Evolutionary conservation across 2,329 filamentous ascomycete genomes (phyloP).

Genomic region (Blumeria hordei): DNA sequence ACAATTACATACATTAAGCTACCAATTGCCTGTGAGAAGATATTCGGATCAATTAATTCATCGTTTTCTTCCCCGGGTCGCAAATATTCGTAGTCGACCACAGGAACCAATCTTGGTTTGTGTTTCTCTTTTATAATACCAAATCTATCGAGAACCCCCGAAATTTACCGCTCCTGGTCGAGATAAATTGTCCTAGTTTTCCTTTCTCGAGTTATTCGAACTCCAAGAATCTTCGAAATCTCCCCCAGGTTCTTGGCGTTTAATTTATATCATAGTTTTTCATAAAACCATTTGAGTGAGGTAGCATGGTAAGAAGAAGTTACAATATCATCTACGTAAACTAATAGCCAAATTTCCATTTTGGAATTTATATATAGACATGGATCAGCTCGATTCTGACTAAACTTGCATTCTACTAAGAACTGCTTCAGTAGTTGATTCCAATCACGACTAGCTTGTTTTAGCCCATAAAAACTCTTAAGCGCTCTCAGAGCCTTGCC

Average conservation of each 20-base stretch:
- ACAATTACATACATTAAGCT: neutral
- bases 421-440: neutral
- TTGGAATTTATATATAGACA: constrained; percentile 1
- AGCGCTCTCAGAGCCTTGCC: too few relatives aligned
- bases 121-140: neutral
- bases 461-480: too few relatives aligned
- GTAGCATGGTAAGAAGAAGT: neutral
- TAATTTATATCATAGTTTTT: too few relatives aligned
- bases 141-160: too few relatives aligned
- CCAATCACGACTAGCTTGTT: too few relatives aligned
- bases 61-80: neutral
- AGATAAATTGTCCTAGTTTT: too few relatives aligned
- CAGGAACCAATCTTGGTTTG: neutral
- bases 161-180: too few relatives aligned
- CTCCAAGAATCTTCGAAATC: too few relatives aligned
- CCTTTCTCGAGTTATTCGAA: too few relatives aligned
- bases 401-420: neutral
- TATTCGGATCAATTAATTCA: neutral
- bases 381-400: neutral
- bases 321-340: neutral
- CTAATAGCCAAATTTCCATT: neutral
- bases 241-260: too few relatives aligned
- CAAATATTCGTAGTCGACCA: neutral
- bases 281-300: too few relatives aligned
- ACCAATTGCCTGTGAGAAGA: neutral